Percentiles rank a stretch among this genome's conserved stretches.
These are phyloP conservation scores for Leccinum pellstonianum DNA, from an alignment of 768 basidiomycete genomes.

Conservation along the genomic window DNA sequence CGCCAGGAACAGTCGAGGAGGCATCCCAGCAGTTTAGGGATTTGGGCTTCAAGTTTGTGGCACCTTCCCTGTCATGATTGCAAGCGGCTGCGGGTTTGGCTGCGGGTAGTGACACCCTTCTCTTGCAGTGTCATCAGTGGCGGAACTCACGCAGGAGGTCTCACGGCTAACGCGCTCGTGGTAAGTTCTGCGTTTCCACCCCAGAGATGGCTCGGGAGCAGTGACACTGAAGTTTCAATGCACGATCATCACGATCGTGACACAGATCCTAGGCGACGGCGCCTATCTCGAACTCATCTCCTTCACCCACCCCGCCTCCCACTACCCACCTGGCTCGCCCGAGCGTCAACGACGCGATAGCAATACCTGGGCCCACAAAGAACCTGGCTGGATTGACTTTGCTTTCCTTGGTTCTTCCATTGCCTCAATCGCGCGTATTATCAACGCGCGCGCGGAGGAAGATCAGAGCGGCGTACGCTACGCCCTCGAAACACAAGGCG, in stretches of 20 bases:
- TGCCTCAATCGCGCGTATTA: slow-evolving; percentile 44
- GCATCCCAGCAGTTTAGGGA: slow-evolving; percentile 51
- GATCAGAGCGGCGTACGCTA: slow-evolving; percentile 45
- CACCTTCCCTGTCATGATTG: not conserved
- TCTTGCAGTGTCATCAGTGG: slow-evolving; percentile 58
- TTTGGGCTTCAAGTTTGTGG: slow-evolving; percentile 65
- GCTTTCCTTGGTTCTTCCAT: slow-evolving; percentile 57
- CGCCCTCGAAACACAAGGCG: slow-evolving; percentile 45
- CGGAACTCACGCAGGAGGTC: slow-evolving; percentile 61
- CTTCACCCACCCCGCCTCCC: slow-evolving; percentile 54
- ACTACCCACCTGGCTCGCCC: slow-evolving; percentile 53
- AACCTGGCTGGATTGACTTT: slow-evolving; percentile 67
- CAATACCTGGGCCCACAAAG: slow-evolving; percentile 53
- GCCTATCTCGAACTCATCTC: slow-evolving; percentile 69
- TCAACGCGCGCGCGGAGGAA: slow-evolving; percentile 49
- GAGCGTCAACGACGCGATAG: slow-evolving; percentile 42
- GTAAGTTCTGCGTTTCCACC: slow-evolving; percentile 31
- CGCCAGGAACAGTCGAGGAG: slow-evolving; percentile 54
- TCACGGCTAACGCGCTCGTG: slow-evolving; percentile 65
- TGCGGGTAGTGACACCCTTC: not conserved
- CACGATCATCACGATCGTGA: not conserved
- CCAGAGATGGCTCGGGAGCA: not conserved
- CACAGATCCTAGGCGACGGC: slow-evolving; percentile 40
- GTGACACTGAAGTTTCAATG: not conserved
- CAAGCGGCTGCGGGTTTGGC: slow-evolving; percentile 1